Evolutionary conservation across 768 basidiomycete species (phyloP), one percentile per base, ranked within the genome.

Genomic region (Leucocoprinus birnbaumii): DNA sequence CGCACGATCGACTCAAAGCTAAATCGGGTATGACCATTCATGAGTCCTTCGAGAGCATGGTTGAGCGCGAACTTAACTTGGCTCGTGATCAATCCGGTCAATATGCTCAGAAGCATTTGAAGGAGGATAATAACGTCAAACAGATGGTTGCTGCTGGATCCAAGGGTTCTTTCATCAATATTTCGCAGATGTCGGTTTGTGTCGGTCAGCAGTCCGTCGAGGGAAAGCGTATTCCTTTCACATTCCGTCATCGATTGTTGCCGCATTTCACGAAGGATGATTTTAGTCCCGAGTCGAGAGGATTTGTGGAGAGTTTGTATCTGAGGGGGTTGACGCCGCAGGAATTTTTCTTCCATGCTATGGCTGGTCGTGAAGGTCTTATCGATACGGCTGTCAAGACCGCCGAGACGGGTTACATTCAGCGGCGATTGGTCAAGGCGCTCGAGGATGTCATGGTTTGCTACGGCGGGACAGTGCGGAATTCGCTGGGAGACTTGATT

Each of bases 371-470:
- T 63, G 97, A 98, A 74, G 97, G 97, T 71, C 73, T 99, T 50
- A 96, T 99, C 64, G 97, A 99, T 73, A 99, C 97, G 0, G 97
- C 97, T 22, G 97, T 99, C 71, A 99, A 99, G 74, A 99, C 97
- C 0, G 97, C 97, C 13, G 97, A 99, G 71, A 99, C 97, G 1
- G 97, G 97, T 40, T 99, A 99, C 74, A 99, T 99, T 96, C 94
- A 96, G 65, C 85, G 97, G 48, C 91, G 97, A 54, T 71, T 99
- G 58, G 98, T 99, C 97, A 99, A 99, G 68, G 96, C 96, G 2
- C 71, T 99, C 61, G 97, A 99, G 66, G 97, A 99, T 73, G 75
- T 99, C 35, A 94, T 92, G 2, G 93, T 91, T 0, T 93, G 96
- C 55, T 99, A 99, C 67, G 97, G 99, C 70, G 72, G 94, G 21